phyloP scores from a whole-genome alignment of 208 protist genomes.

The Leishmania tropica region DNA sequence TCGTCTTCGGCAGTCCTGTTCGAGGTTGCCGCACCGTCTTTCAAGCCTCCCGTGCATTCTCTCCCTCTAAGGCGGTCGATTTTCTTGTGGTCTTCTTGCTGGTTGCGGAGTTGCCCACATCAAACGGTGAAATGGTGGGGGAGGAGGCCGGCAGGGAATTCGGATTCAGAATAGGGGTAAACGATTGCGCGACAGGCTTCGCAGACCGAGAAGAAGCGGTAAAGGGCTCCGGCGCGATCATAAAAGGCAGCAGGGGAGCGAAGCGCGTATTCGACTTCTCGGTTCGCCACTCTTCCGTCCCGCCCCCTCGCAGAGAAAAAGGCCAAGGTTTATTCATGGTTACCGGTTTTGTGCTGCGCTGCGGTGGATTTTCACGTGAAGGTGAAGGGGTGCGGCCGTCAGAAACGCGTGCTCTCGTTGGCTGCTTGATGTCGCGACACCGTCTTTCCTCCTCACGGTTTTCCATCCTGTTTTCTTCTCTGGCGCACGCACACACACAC shows the following conservation, averaged over 20 bases:
- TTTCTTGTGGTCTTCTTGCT: background rate
- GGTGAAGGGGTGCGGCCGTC: too few relatives aligned
- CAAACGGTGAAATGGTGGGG: background rate
- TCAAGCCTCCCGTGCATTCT: background rate
- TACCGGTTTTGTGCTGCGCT: too few relatives aligned
- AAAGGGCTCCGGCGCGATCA: too few relatives aligned
- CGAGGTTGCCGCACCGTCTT: background rate
- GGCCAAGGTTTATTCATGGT: too few relatives aligned
- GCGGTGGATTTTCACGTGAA: too few relatives aligned
- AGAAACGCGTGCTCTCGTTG: background rate
- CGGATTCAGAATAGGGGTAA: background rate
- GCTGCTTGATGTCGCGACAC: background rate
- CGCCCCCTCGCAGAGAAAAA: too few relatives aligned
- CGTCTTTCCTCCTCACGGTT: background rate
- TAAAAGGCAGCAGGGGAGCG: too few relatives aligned
- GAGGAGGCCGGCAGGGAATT: background rate
- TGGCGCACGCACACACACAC: background rate
- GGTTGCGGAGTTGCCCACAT: background rate
- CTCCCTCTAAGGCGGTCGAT: too few relatives aligned
- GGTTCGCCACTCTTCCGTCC: too few relatives aligned
- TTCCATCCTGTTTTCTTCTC: background rate
- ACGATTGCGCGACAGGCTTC: background rate
- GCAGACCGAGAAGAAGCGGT: background rate
- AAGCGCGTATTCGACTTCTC: too few relatives aligned
- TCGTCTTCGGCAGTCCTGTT: background rate